Evolutionary conservation across 306 rosid genomes (phyloP).

Genomic region (Cicer judaicum): DNA sequence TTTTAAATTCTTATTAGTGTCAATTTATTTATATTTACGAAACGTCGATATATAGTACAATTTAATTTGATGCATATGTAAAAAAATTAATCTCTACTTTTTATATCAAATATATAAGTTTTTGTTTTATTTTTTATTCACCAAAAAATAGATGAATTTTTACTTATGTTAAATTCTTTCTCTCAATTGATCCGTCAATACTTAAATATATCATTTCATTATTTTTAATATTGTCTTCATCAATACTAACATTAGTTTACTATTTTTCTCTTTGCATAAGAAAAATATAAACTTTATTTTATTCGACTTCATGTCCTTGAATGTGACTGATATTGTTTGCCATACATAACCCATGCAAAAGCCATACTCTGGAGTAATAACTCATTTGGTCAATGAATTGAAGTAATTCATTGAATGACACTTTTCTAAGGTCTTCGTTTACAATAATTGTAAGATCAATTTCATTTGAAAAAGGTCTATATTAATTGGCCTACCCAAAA

Average conservation of each 20-base stretch:
- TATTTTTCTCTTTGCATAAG: background rate
- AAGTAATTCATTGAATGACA: background rate
- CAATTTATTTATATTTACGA: too few relatives aligned
- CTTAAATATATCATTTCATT: too few relatives aligned
- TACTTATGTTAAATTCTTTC: too few relatives aligned
- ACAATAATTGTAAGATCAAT: background rate
- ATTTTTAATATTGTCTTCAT: too few relatives aligned
- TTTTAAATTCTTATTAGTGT: rapidly evolving
- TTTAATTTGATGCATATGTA: too few relatives aligned
- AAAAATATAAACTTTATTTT: background rate
- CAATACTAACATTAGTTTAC: too few relatives aligned
- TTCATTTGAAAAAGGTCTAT: background rate
- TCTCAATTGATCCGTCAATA: too few relatives aligned
- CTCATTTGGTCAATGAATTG: background rate
- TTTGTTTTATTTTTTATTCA: too few relatives aligned
- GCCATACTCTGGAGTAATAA: background rate
- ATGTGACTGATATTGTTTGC: background rate
- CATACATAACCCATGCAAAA: conserved; percentile 18
- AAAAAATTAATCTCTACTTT: too few relatives aligned
- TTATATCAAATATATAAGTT: too few relatives aligned
- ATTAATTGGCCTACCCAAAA: background rate
- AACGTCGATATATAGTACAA: too few relatives aligned
- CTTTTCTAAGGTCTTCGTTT: background rate
- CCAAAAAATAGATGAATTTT: too few relatives aligned
- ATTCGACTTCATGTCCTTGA: background rate